Percentiles rank a stretch among this genome's conserved stretches.
These are phyloP conservation scores for Mallotus nudiflorus DNA, from an alignment of 345 rosid genomes.

Conservation along the genomic window DNA sequence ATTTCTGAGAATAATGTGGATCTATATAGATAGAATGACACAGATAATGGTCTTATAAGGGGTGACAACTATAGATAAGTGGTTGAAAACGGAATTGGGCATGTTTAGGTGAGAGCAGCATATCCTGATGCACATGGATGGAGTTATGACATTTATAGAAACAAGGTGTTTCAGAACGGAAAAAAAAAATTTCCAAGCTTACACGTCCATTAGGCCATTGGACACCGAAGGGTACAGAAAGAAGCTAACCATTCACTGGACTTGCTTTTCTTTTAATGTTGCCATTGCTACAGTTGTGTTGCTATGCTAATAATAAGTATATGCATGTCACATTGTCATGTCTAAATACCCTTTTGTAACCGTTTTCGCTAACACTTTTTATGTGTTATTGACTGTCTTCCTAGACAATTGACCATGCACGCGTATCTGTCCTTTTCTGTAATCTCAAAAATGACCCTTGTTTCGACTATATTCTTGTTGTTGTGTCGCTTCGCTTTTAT, in stretches of 20 bases:
- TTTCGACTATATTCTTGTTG: neutral
- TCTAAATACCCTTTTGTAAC: neutral
- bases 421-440: slow-evolving; percentile 27
- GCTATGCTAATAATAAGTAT: too few species aligned
- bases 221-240: too few species aligned
- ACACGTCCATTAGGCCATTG: too few species aligned
- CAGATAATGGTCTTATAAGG: too few species aligned
- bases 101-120: too few species aligned
- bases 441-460: slow-evolving; percentile 19
- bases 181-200: too few species aligned
- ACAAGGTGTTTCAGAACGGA: too few species aligned
- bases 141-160: too few species aligned
- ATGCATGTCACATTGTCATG: too few species aligned
- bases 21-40: neutral
- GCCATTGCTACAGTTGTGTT: neutral
- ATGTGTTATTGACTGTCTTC: slow-evolving; percentile 30
- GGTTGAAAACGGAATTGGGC: slow-evolving; percentile 14
- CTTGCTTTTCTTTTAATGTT: neutral
- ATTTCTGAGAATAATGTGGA: neutral
- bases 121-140: too few species aligned
- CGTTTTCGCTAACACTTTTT: slow-evolving; percentile 1
- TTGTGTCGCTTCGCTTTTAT: neutral
- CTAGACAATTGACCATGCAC: slow-evolving; percentile 38
- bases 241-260: slow-evolving; percentile 32
- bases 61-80: too few species aligned